phyloP scores from a whole-genome alignment of 345 rosid species.

The Turritis glabra region DNA sequence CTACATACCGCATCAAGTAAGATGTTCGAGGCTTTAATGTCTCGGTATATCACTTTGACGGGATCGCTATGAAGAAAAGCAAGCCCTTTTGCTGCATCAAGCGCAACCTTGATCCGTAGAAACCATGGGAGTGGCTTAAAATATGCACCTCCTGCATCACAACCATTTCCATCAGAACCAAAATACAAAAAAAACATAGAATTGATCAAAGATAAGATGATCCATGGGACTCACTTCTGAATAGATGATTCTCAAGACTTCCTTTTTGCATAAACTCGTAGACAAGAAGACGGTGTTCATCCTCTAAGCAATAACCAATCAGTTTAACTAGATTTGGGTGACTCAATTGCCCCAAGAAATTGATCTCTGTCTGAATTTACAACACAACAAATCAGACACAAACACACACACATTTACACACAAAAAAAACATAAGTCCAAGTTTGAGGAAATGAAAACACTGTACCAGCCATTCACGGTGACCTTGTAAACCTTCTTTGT shows the following conservation, averaged over 20 bases:
- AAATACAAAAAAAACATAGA: not conserved
- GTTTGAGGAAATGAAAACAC: conserved; percentile 29
- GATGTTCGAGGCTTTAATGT: conserved; percentile 85
- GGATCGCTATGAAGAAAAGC: conserved; percentile 89
- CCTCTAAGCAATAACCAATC: conserved; percentile 89
- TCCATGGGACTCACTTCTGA: conserved; percentile 66
- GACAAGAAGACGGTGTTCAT: conserved; percentile 88
- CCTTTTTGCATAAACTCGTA: conserved; percentile 97
- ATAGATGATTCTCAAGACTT: conserved; percentile 93
- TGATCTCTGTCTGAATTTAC: conserved; percentile 75
- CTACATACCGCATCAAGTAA: conserved; percentile 70
- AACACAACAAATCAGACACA: conserved; percentile 7
- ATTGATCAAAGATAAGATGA: not conserved
- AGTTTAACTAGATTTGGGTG: conserved; percentile 92
- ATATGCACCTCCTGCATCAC: conserved; percentile 64
- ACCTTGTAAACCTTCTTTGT: conserved; percentile 89
- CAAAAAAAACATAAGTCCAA: not conserved
- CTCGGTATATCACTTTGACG: conserved; percentile 86
- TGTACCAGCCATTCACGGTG: conserved; percentile 96
- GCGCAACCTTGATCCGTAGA: conserved; percentile 80
- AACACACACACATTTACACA: not conserved
- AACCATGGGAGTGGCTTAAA: conserved; percentile 89
- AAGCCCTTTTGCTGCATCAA: conserved; percentile 91
- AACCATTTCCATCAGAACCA: conserved; percentile 26
- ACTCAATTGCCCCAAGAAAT: conserved; percentile 72